Conservation (phyloP, 1,284 basidiomycete species). For the Tilletia horrida region DNA sequence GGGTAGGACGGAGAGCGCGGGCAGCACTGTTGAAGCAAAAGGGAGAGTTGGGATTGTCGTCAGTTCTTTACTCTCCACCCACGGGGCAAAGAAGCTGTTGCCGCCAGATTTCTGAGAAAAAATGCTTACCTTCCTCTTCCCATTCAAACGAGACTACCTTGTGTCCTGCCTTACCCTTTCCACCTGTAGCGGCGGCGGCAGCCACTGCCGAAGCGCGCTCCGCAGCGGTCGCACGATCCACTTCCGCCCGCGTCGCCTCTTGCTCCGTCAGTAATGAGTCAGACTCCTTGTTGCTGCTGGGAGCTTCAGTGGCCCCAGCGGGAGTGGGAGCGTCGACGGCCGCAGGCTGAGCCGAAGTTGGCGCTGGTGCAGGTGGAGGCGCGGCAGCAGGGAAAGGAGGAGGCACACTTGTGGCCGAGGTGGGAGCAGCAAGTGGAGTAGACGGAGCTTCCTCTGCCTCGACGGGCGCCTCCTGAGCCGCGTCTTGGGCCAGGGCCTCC, state of each 20-base stretch:
- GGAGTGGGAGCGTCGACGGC: no score
- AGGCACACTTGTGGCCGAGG: neutral
- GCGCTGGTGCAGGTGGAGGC: neutral
- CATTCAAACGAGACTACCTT: neutral
- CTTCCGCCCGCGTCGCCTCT: conserved; percentile 3
- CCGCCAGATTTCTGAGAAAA: neutral
- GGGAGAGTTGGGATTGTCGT: no score
- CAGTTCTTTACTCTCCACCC: no score
- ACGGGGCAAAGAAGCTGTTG: no score
- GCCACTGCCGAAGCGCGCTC: neutral
- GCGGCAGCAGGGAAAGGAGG: neutral
- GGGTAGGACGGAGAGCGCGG: neutral
- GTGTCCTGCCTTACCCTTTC: neutral
- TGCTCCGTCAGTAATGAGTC: conserved; percentile 9
- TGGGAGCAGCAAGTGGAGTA: no score
- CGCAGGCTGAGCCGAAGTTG: neutral
- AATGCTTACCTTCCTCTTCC: neutral
- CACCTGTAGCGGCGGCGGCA: neutral
- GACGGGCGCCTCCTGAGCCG: no score
- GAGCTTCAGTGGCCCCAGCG: neutral
- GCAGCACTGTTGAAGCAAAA: neutral
- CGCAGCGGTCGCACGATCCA: conserved; percentile 3
- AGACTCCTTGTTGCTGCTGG: neutral
- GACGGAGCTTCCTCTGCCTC: no score
- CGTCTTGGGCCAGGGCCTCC: no score